phyloP scores from a whole-genome alignment of 106 monocot species.

The Cymbidium sinense region DNA sequence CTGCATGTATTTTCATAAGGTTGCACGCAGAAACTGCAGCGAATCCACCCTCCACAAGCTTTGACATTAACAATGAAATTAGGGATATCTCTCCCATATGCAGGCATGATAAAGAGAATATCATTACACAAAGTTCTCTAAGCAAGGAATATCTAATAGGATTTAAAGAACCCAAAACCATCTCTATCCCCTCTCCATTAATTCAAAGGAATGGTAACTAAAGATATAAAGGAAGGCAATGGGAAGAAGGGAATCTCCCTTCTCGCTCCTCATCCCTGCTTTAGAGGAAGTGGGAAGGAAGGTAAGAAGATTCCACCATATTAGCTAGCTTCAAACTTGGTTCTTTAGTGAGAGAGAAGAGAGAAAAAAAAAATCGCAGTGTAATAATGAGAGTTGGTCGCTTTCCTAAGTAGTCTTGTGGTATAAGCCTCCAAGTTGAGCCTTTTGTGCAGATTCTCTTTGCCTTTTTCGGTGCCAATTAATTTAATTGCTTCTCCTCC shows the following conservation, averaged over 20 bases:
- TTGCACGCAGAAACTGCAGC: too few species aligned
- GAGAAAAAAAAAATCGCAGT: conserved; percentile 26
- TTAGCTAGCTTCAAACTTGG: too few species aligned
- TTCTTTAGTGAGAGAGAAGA: conserved; percentile 13
- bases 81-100: too few species aligned
- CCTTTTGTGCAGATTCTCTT: conserved; percentile 59
- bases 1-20: too few species aligned
- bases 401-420: conserved; percentile 36
- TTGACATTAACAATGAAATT: too few species aligned
- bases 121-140: too few species aligned
- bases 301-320: conserved; percentile 75
- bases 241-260: conserved; percentile 48
- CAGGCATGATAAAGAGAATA: too few species aligned
- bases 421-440: conserved; percentile 77
- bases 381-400: conserved; percentile 61
- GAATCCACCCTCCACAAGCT: too few species aligned
- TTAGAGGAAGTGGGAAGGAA: conserved; percentile 88
- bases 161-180: too few species aligned
- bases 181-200: too few species aligned
- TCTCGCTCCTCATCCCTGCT: conserved; percentile 28
- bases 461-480: neutral
- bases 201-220: neutral
- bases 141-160: too few species aligned
- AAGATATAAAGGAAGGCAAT: neutral
- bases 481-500: too few species aligned